Evolutionary conservation across 495 filamentous ascomycete genomes (phyloP).

Genomic region (Cercophora scortea): DNA sequence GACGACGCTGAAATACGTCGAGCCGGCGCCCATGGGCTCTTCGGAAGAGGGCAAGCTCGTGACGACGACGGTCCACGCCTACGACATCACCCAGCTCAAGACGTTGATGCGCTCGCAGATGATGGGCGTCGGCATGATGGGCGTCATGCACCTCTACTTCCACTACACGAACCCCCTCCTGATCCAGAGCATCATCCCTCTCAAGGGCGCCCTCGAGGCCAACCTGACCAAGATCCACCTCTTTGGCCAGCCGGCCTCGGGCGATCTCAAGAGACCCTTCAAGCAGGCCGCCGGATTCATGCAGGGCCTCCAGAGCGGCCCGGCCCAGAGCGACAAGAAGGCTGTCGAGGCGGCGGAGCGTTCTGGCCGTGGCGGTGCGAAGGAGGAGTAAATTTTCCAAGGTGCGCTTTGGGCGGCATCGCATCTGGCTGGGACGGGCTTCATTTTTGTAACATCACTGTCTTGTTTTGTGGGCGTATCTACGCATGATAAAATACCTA

Average conservation of each 20-base stretch:
- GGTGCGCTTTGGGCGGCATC: neutral
- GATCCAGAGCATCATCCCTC: conserved; percentile 96
- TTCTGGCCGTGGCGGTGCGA: conserved; percentile 75
- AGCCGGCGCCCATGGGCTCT: conserved; percentile 86
- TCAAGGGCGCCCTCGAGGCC: conserved; percentile 89
- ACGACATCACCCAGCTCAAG: conserved; percentile 81
- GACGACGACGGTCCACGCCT: conserved; percentile 89
- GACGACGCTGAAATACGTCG: conserved; percentile 97
- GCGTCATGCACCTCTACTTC: conserved; percentile 95
- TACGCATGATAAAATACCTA: too few relatives aligned
- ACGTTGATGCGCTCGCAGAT: conserved; percentile 75
- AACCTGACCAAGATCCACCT: conserved; percentile 95
- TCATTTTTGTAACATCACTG: neutral
- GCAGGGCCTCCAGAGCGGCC: conserved; percentile 56
- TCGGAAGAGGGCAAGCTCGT: conserved; percentile 89
- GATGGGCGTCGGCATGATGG: conserved; percentile 97
- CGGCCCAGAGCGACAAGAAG: conserved; percentile 93
- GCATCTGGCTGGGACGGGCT: neutral
- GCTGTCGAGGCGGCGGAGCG: conserved; percentile 81
- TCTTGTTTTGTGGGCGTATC: too few relatives aligned
- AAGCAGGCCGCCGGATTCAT: conserved; percentile 79
- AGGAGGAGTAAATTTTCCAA: conserved; percentile 65
- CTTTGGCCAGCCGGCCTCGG: conserved; percentile 79
- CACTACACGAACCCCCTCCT: conserved; percentile 98
- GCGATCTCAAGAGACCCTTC: conserved; percentile 92